phyloP scores from a whole-genome alignment of 768 basidiomycete species.

The Macrolepiota albuminosa region DNA sequence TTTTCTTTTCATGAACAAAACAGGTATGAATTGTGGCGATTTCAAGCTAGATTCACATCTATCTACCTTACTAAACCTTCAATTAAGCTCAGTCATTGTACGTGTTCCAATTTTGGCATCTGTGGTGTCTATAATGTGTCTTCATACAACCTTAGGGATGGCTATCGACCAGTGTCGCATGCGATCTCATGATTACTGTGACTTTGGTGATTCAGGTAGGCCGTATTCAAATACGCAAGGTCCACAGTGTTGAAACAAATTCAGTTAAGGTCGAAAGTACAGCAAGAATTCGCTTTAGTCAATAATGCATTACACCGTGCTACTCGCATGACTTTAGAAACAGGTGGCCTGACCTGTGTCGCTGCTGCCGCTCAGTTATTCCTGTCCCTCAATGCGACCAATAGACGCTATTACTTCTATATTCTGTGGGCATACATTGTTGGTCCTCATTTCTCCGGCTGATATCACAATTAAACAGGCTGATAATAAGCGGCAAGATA shows the following conservation, averaged over 20 bases:
- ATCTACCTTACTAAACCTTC: too few relatives aligned
- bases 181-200: not conserved
- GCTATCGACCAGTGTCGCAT: not conserved
- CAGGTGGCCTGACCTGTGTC: not conserved
- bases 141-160: not conserved
- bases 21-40: not conserved
- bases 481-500: not conserved
- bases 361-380: not conserved
- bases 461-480: not conserved
- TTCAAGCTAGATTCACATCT: not conserved
- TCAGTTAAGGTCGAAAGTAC: not conserved
- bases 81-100: not conserved
- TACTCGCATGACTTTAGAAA: slow-evolving; percentile 1
- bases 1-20: not conserved
- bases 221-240: not conserved
- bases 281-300: not conserved
- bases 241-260: not conserved
- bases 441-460: not conserved
- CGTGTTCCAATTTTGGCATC: not conserved
- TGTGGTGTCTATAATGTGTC: not conserved
- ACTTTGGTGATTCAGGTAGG: not conserved
- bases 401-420: not conserved
- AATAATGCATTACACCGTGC: not conserved
- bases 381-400: not conserved
- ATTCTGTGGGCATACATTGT: not conserved